Evolutionary conservation across 2,329 filamentous ascomycete genomes (phyloP).

Genomic region (Sphaerulina musiva): DNA sequence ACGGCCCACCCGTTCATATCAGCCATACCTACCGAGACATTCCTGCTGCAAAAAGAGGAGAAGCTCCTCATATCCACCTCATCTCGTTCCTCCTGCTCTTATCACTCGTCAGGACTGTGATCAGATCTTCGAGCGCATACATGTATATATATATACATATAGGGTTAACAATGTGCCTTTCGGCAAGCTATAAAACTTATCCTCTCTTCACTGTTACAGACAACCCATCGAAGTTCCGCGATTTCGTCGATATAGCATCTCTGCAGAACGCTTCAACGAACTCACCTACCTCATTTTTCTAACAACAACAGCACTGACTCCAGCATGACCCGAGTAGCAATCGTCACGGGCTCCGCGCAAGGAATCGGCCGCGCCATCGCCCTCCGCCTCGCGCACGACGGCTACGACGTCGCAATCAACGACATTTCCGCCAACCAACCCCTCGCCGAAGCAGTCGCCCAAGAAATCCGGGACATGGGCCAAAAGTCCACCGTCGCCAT

Average conservation of each 20-base stretch:
- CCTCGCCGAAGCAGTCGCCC: slow-evolving; percentile 47
- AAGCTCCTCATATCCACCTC: slow-evolving; percentile 5
- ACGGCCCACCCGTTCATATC: not conserved
- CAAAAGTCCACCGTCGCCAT: slow-evolving; percentile 49
- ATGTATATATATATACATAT: too few species aligned
- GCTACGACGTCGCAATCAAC: slow-evolving; percentile 61
- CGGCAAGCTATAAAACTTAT: not conserved
- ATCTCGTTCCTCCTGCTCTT: not conserved
- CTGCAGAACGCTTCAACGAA: not conserved
- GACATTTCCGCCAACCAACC: slow-evolving; percentile 51
- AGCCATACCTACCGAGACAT: not conserved
- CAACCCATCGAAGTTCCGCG: not conserved
- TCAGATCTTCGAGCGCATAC: not conserved
- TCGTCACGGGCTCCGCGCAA: slow-evolving; percentile 34
- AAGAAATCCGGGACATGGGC: slow-evolving; percentile 48
- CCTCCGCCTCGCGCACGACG: slow-evolving; percentile 56
- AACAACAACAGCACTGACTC: not conserved
- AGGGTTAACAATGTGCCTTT: not conserved
- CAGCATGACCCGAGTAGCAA: slow-evolving; percentile 24
- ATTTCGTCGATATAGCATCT: not conserved
- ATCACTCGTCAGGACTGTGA: not conserved
- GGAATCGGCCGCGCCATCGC: slow-evolving; percentile 54
- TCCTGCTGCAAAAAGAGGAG: not conserved
- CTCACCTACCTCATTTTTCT: not conserved
- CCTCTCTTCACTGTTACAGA: too few species aligned